Percentiles rank a stretch among this genome's conserved stretches.
These are phyloP conservation scores for Phytophthora citrophthora DNA, from an alignment of 352 stramenopile species.

Conservation along the genomic window DNA sequence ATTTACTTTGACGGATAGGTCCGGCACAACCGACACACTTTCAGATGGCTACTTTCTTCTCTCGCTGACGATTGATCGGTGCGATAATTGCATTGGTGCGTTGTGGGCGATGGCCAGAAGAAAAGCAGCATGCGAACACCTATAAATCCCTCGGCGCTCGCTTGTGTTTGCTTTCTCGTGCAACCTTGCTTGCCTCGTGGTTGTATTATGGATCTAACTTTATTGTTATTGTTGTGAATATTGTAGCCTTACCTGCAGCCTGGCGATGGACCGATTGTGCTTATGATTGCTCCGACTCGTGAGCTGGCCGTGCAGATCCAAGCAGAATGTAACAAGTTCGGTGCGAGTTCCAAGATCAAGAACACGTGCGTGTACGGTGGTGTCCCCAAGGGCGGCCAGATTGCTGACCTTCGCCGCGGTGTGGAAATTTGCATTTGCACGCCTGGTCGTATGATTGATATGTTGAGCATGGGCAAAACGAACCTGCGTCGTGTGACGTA, in stretches of 20 bases:
- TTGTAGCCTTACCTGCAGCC: conserved; percentile 91
- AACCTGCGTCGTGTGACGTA: conserved; percentile 98
- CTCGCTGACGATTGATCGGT: conserved; percentile 36
- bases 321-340: conserved; percentile 99
- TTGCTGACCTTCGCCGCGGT: conserved; percentile 79
- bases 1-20: conserved; percentile 14
- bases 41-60: conserved; percentile 41
- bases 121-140: conserved; percentile 56
- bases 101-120: conserved; percentile 47
- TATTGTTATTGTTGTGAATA: conserved; percentile 28
- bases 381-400: conserved; percentile 95
- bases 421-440: conserved; percentile 92
- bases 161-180: conserved; percentile 52
- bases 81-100: conserved; percentile 50
- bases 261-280: conserved; percentile 98
- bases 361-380: conserved; percentile 99
- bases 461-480: conserved; percentile 96
- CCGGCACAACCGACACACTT: conserved; percentile 24
- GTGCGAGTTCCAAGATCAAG: conserved; percentile 97
- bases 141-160: conserved; percentile 48
- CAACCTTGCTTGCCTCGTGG: conserved; percentile 13
- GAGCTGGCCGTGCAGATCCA: conserved; percentile 99
- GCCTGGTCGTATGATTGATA: conserved; percentile 98
- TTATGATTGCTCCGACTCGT: conserved; percentile 98
- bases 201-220: conserved; percentile 31